Evolutionary conservation across 208 protist species (phyloP).

Genomic region (Trypanosoma boissoni): DNA sequence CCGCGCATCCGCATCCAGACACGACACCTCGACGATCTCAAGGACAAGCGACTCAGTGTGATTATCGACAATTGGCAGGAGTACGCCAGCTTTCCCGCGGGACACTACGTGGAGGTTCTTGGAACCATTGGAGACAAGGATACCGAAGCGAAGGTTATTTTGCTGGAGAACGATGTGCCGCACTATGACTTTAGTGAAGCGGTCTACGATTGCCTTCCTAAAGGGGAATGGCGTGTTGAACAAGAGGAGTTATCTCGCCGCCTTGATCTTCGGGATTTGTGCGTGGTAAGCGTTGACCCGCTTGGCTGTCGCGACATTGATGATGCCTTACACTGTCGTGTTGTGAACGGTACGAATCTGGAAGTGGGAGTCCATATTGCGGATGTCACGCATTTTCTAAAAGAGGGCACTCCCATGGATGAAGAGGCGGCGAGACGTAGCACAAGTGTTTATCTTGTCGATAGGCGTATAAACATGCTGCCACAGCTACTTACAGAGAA

Average conservation of each 20-base stretch:
- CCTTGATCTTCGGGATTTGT: constrained; percentile 84
- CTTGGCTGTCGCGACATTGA: constrained; percentile 92
- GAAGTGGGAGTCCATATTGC: constrained; percentile 98
- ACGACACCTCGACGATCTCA: constrained; percentile 66
- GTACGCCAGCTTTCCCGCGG: constrained; percentile 89
- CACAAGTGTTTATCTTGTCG: constrained; percentile 96
- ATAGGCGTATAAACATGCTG: constrained; percentile 97
- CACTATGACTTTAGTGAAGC: constrained; percentile 91
- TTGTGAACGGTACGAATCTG: constrained; percentile 76
- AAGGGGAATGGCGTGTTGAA: constrained; percentile 82
- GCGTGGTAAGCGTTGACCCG: constrained; percentile 94
- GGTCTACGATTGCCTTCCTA: constrained; percentile 88
- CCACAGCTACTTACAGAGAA: constrained; percentile 95
- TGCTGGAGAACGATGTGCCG: constrained; percentile 93
- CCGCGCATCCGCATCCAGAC: constrained; percentile 88
- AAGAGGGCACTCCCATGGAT: constrained; percentile 91
- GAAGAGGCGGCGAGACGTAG: constrained; percentile 91
- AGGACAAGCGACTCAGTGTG: constrained; percentile 92
- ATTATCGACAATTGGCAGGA: constrained; percentile 94
- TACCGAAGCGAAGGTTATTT: constrained; percentile 92
- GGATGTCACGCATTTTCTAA: constrained; percentile 96
- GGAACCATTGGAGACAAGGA: constrained; percentile 94
- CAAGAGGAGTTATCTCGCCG: constrained; percentile 67
- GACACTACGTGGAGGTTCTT: constrained; percentile 92
- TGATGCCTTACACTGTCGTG: constrained; percentile 83